A percentile compares a stretch with the other conserved stretches of the same genome.
These are phyloP conservation scores for Elongisporangium undulatum DNA, from an alignment of 352 stramenopile genomes.

Conservation along the genomic window DNA sequence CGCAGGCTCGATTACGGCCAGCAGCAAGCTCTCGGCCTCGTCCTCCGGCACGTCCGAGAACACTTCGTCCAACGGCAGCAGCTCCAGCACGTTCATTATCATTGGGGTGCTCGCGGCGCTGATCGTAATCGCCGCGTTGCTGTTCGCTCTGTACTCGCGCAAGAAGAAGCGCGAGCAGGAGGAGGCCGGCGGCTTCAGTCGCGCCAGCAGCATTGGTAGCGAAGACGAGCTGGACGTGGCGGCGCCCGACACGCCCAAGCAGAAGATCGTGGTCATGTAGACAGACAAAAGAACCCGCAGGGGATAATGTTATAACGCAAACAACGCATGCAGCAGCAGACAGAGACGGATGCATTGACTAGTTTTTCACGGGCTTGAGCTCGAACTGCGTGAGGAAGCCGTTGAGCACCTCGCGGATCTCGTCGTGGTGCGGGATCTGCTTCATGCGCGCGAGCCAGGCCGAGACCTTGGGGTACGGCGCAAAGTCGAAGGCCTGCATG, in stretches of 20 bases:
- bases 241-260: slow-evolving; percentile 60
- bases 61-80: slow-evolving; percentile 28
- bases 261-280: slow-evolving; percentile 81
- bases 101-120: slow-evolving; percentile 54
- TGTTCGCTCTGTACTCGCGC: slow-evolving; percentile 71
- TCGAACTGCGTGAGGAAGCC: slow-evolving; percentile 23
- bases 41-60: slow-evolving; percentile 5
- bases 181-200: slow-evolving; percentile 39
- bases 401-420: slow-evolving; percentile 33
- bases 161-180: slow-evolving; percentile 69
- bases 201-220: slow-evolving; percentile 23
- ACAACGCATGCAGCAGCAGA: not conserved
- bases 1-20: slow-evolving; percentile 11
- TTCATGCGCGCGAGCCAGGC: slow-evolving; percentile 62
- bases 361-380: slow-evolving; percentile 3
- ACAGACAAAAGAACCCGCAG: not conserved
- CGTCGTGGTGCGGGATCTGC: slow-evolving; percentile 42
- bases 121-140: slow-evolving; percentile 57
- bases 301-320: not conserved
- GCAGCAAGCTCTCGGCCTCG: slow-evolving; percentile 6
- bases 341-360: not conserved
- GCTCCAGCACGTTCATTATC: slow-evolving; percentile 63
- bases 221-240: slow-evolving; percentile 17
- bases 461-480: slow-evolving; percentile 39
- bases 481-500: slow-evolving; percentile 43